These are phyloP conservation scores for Cantharellus cinnabarinus DNA, from an alignment of 768 basidiomycete species.

Conservation along the genomic window DNA sequence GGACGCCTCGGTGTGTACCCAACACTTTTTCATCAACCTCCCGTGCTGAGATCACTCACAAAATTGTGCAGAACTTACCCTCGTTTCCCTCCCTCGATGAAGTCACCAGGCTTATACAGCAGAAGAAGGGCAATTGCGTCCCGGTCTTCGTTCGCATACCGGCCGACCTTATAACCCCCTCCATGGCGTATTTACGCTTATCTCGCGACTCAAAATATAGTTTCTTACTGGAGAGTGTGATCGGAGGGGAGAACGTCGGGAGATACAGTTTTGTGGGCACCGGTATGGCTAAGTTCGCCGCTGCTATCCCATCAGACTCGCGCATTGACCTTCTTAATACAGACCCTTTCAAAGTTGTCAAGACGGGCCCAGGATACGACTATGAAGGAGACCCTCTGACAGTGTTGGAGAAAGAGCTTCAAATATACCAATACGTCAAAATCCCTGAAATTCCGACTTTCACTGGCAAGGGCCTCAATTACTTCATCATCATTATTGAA, in stretches of 20 bases:
- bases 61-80: slow-evolving; percentile 20
- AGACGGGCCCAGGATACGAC: slow-evolving; percentile 70
- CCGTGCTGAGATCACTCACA: too few relatives aligned
- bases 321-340: background rate
- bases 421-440: slow-evolving; percentile 73
- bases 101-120: slow-evolving; percentile 53
- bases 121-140: slow-evolving; percentile 79
- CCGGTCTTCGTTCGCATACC: slow-evolving; percentile 86
- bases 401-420: slow-evolving; percentile 67
- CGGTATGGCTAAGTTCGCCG: slow-evolving; percentile 19
- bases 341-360: slow-evolving; percentile 90
- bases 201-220: slow-evolving; percentile 85
- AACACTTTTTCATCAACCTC: too few relatives aligned
- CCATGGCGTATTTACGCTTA: slow-evolving; percentile 85
- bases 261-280: slow-evolving; percentile 94
- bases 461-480: slow-evolving; percentile 26
- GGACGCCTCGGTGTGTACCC: too few relatives aligned
- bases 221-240: slow-evolving; percentile 84
- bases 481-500: background rate
- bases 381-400: slow-evolving; percentile 71
- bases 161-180: slow-evolving; percentile 91
- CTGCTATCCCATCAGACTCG: background rate
- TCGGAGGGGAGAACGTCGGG: slow-evolving; percentile 75
- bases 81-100: slow-evolving; percentile 52
- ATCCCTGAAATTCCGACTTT: slow-evolving; percentile 86